A percentile compares a stretch with the other conserved stretches of the same genome.
Evolutionary conservation across 140 eudicot species (phyloP).

Genomic region (Bidens hawaiensis): DNA sequence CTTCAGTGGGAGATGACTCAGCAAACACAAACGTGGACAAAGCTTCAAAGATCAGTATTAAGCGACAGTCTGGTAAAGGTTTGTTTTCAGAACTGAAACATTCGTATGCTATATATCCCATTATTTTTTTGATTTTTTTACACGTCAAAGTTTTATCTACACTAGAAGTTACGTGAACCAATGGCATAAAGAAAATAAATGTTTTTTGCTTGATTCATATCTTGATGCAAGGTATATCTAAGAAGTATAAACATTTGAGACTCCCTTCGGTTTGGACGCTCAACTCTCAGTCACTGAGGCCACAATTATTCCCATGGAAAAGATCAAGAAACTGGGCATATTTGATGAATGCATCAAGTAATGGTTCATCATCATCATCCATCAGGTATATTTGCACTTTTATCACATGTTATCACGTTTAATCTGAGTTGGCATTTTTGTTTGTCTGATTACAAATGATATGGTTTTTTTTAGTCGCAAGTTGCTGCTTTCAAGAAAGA

Average conservation of each 20-base stretch:
- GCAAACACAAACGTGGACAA: conserved; percentile 24
- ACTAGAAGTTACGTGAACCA: conserved; percentile 1
- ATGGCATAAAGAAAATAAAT: no score
- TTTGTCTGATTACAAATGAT: conserved; percentile 9
- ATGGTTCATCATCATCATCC: conserved; percentile 30
- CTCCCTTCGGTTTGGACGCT: conserved; percentile 75
- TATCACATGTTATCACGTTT: conserved; percentile 2
- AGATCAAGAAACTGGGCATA: conserved; percentile 60
- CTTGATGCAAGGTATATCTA: conserved; percentile 30
- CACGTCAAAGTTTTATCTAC: neutral
- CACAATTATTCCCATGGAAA: conserved; percentile 78
- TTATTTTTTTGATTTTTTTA: neutral
- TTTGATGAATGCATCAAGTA: conserved; percentile 30
- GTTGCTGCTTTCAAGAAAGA: conserved; percentile 64
- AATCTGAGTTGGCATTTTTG: neutral
- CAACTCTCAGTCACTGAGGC: conserved; percentile 44
- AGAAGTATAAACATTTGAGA: conserved; percentile 43
- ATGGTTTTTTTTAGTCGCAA: conserved; percentile 53
- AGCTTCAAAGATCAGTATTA: conserved; percentile 32
- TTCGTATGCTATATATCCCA: neutral
- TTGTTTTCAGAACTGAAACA: conserved; percentile 9
- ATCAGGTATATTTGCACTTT: conserved; percentile 40
- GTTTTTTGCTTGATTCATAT: no score
- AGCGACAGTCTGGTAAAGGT: conserved; percentile 54
- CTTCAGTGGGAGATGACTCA: conserved; percentile 32